Evolutionary conservation across 208 protist species (phyloP).

Genomic region (Acanthamoeba sp.): DNA sequence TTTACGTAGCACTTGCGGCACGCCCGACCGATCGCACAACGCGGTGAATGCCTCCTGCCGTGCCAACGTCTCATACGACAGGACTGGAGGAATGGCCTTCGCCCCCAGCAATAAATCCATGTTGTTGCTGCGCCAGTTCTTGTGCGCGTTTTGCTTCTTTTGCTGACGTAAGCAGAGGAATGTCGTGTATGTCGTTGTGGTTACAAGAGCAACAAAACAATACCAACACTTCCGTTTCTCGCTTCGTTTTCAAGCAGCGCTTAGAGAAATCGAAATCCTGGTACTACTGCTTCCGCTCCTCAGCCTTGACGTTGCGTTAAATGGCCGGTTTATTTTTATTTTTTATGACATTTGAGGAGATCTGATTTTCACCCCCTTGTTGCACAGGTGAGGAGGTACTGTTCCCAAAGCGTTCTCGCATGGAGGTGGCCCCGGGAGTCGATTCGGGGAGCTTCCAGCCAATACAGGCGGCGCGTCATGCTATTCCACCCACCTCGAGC

Average conservation of each 20-base stretch:
- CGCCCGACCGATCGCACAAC: neutral
- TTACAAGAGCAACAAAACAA: too few species aligned
- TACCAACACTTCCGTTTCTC: too few species aligned
- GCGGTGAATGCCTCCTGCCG: neutral
- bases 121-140: neutral
- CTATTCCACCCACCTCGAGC: too few species aligned
- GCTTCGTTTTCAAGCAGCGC: too few species aligned
- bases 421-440: neutral
- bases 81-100: neutral
- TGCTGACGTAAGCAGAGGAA: neutral
- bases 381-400: too few species aligned
- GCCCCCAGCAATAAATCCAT: neutral
- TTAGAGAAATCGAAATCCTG: too few species aligned
- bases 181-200: too few species aligned
- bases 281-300: too few species aligned
- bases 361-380: too few species aligned
- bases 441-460: neutral
- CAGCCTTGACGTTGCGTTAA: too few species aligned
- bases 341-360: too few species aligned
- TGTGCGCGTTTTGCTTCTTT: neutral
- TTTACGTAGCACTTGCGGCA: conserved; percentile 11
- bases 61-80: neutral
- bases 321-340: too few species aligned
- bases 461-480: neutral
- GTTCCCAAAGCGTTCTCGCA: neutral